Evolutionary conservation across 164 flowering plant species (phyloP).

Genomic region (Litsea cubeba): DNA sequence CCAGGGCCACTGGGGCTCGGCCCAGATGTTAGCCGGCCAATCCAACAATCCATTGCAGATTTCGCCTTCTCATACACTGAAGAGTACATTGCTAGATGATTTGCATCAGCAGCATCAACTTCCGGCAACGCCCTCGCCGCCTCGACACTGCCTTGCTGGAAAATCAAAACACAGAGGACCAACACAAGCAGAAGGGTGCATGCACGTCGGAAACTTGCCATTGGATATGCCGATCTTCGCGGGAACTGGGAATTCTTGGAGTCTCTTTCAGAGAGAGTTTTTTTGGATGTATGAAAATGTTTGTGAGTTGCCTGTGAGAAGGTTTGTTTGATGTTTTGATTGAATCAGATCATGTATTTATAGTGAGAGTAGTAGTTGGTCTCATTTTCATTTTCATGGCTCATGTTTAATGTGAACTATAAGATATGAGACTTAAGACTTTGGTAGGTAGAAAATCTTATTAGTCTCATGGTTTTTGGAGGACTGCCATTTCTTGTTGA

Average conservation of each 20-base stretch:
- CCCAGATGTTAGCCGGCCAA: conserved; percentile 8
- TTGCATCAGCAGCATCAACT: background rate
- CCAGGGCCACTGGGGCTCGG: conserved; percentile 14
- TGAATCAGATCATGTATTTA: no score
- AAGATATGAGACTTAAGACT: no score
- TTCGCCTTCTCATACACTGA: conserved; percentile 9
- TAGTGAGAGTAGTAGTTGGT: background rate
- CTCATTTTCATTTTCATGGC: background rate
- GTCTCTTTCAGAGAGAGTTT: background rate
- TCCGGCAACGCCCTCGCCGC: conserved; percentile 2
- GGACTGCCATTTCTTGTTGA: background rate
- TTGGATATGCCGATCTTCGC: background rate
- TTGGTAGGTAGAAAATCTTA: background rate
- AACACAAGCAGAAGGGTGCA: conserved; percentile 2
- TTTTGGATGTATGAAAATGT: background rate
- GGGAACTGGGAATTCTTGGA: background rate
- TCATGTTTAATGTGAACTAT: background rate
- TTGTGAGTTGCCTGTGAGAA: background rate
- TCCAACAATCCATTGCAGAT: conserved; percentile 3
- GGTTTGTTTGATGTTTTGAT: background rate
- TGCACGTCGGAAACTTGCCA: background rate
- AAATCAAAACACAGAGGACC: background rate
- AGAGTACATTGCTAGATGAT: conserved; percentile 3
- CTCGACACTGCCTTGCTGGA: background rate
- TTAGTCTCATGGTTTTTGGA: background rate